Conservation (phyloP, 2,329 filamentous ascomycete species). For the Fusarium caatingaense region DNA sequence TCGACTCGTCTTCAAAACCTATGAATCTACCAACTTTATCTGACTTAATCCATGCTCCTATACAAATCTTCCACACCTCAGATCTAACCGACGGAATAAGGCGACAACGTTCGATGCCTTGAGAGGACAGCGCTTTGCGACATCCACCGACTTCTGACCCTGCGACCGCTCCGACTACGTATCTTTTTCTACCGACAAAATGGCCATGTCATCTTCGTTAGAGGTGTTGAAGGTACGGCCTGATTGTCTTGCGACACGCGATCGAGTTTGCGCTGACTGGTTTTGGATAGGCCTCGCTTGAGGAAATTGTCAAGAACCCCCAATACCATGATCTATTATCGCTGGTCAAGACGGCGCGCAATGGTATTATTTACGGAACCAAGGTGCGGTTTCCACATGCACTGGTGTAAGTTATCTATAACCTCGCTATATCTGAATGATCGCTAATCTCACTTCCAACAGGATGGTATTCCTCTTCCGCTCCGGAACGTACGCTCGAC, state of each 20-base stretch:
- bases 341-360: conserved; percentile 91
- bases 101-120: conserved; percentile 33
- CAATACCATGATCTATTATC: conserved; percentile 86
- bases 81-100: conserved; percentile 10
- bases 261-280: conserved; percentile 21
- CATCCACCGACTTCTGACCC: conserved; percentile 14
- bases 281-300: conserved; percentile 69
- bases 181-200: conserved; percentile 38
- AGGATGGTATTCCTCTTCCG: conserved; percentile 98
- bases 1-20: conserved; percentile 17
- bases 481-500: conserved; percentile 76
- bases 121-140: conserved; percentile 8
- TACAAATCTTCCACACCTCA: conserved; percentile 16
- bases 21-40: conserved; percentile 28
- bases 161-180: conserved; percentile 15
- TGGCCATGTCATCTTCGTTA: conserved; percentile 46
- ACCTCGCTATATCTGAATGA: neutral
- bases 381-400: conserved; percentile 99
- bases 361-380: conserved; percentile 95
- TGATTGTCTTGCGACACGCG: neutral
- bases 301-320: conserved; percentile 83
- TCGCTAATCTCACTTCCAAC: conserved; percentile 35
- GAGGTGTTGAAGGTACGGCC: conserved; percentile 47
- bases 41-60: conserved; percentile 8
- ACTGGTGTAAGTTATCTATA: conserved; percentile 69